Conservation (phyloP, 345 rosid genomes). For the Populus alba region DNA sequence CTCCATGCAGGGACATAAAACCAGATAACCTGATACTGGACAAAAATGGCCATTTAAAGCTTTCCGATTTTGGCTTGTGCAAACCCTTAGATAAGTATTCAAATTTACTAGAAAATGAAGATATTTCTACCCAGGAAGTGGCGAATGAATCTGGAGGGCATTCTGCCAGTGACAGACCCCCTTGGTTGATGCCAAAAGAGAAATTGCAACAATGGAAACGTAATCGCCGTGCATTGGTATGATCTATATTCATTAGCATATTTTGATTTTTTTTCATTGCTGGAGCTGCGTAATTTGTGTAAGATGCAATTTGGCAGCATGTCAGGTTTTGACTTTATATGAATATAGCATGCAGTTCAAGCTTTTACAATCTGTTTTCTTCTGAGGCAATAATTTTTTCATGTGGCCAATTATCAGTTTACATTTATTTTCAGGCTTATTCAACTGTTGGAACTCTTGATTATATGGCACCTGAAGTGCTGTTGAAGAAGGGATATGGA, state of each 20-base stretch:
- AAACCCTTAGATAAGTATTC: slow-evolving; percentile 95
- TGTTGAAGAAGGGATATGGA: slow-evolving; percentile 94
- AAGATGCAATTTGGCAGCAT: neutral
- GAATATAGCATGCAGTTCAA: neutral
- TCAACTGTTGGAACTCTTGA: slow-evolving; percentile 99
- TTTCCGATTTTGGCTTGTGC: slow-evolving; percentile 98
- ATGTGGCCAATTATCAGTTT: slow-evolving; percentile 8
- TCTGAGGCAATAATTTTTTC: slow-evolving; percentile 10
- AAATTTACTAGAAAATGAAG: slow-evolving; percentile 69
- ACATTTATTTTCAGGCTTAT: slow-evolving; percentile 61
- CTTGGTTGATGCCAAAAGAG: slow-evolving; percentile 90
- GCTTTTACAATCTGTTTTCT: neutral
- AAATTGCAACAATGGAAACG: slow-evolving; percentile 81
- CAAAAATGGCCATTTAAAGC: slow-evolving; percentile 93
- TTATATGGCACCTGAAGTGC: slow-evolving; percentile 98
- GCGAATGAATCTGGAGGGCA: slow-evolving; percentile 41
- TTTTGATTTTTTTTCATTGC: neutral
- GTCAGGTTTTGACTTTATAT: slow-evolving; percentile 1
- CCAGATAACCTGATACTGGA: slow-evolving; percentile 96
- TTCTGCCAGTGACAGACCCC: slow-evolving; percentile 40
- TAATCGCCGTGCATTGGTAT: slow-evolving; percentile 91
- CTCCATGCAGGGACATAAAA: slow-evolving; percentile 79
- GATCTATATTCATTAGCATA: slow-evolving; percentile 12
- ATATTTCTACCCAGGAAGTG: slow-evolving; percentile 52
- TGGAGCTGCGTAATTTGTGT: neutral